Conservation (phyloP, 305 asterid genomes). For the Solanum hybrid region DNA sequence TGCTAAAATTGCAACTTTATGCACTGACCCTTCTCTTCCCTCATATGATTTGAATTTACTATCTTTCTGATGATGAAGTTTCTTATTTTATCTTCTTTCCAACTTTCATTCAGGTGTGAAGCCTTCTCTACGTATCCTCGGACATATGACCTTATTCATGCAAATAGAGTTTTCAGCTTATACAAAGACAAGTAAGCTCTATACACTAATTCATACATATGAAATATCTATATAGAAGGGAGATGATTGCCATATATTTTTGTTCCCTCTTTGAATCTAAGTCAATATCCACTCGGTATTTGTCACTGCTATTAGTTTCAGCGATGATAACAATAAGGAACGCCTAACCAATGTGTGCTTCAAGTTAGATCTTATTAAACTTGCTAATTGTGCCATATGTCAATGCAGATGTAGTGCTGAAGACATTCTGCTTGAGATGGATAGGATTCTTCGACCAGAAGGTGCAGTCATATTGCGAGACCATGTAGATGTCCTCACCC, state of each 20-base stretch:
- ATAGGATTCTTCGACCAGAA: slow-evolving; percentile 45
- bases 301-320: not conserved
- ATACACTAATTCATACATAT: not conserved
- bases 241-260: not conserved
- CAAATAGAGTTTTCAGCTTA: slow-evolving; percentile 35
- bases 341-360: not conserved
- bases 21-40: not conserved
- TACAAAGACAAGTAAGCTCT: slow-evolving; percentile 38
- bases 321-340: not conserved
- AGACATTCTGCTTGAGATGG: slow-evolving; percentile 47
- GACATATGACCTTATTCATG: slow-evolving; percentile 51
- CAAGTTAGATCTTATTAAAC: not conserved
- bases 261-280: not conserved
- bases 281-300: not conserved
- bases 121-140: slow-evolving; percentile 57
- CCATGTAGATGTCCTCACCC: slow-evolving; percentile 21
- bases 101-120: slow-evolving; percentile 32
- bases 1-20: not conserved
- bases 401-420: slow-evolving; percentile 29
- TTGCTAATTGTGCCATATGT: not conserved
- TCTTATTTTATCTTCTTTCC: not conserved
- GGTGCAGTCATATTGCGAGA: slow-evolving; percentile 50
- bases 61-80: not conserved
- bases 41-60: not conserved
- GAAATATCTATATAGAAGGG: not conserved